Base-by-base conservation (phyloP, 1,139 yeast species). In the Magnusiomyces suaveolens region DNA sequence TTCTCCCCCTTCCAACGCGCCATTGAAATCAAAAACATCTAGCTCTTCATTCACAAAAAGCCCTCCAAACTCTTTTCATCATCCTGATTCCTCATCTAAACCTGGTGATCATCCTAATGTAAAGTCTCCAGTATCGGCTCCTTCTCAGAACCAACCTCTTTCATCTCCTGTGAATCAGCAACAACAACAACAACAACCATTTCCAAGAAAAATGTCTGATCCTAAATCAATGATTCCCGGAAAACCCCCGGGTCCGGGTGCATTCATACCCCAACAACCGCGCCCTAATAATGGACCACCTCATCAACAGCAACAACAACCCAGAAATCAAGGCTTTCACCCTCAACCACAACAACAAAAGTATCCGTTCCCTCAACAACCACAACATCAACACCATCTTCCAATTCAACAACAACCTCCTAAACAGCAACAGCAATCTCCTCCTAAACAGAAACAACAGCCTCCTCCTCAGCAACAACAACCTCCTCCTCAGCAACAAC, bases 1-100 rank as follows among this genome's bases (percentile, higher is more conserved):
- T 20, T 39, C 53, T 8, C 38, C 54, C 25, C 26, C 54, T 24
- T 38, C 49, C 29, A 33, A 23, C 16, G n/a, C 53, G 33, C 43
- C 24, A 10, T n/a, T 21, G 18, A 14, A 18, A 36, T 29, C 48
- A 46, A 46, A 46, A n/a, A n/a, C 48, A 16, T 32, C 48, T 12
- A 26, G 24, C 23, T 25, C 21, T 18, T 46, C 53, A 25, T 32
- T n/a, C n/a, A 18, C 38, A n/a, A 18, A 50, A 16, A 18, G 25
- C 6, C 44, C 44, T 43, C 14, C 41, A 16, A 43, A 3, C 26
- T 16, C 12, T 16, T 23, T 24, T 26, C 16, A 16, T 43, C 47
- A 20, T 12, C 32, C 29, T 16, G 29, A 43, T 23, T 14, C 54
- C 21, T 46, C 54, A 12, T 50, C 50, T 33, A 29, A 25, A n/a